A percentile compares a stretch with the other conserved stretches of the same genome.
Conservation (phyloP, 2,329 filamentous ascomycete genomes). For the Alternaria brassicicola region DNA sequence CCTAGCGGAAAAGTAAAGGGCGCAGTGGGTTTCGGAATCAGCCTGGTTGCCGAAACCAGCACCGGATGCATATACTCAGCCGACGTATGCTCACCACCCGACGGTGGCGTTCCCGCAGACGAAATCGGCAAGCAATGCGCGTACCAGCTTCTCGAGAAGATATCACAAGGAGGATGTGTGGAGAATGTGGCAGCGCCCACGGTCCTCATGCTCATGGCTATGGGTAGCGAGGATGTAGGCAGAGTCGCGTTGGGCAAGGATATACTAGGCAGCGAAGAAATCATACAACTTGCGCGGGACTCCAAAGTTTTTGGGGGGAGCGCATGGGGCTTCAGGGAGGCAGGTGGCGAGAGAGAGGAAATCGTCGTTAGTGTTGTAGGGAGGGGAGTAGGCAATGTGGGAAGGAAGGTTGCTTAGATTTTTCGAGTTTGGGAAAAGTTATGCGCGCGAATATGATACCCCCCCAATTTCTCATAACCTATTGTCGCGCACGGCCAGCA, state of each 20-base stretch:
- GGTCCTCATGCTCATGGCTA: conserved; percentile 89
- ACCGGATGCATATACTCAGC: conserved; percentile 86
- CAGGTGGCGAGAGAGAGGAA: conserved; percentile 62
- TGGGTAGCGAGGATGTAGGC: conserved; percentile 96
- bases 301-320: conserved; percentile 86
- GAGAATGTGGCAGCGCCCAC: conserved; percentile 73
- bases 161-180: conserved; percentile 82
- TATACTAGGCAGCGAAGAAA: conserved; percentile 79
- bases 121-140: conserved; percentile 89
- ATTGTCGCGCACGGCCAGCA: too few relatives aligned
- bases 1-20: conserved; percentile 61
- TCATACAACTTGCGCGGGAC: conserved; percentile 82
- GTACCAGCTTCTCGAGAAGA: conserved; percentile 83
- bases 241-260: conserved; percentile 81
- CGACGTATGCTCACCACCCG: conserved; percentile 74
- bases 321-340: conserved; percentile 82
- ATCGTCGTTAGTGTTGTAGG: conserved; percentile 91
- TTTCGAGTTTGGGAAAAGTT: neutral
- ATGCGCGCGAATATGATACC: conserved; percentile 24
- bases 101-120: conserved; percentile 84
- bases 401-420: conserved; percentile 76
- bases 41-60: conserved; percentile 89
- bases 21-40: conserved; percentile 90
- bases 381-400: conserved; percentile 90
- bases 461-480: conserved; percentile 9